Evolutionary conservation across 805 yeast genomes (phyloP).

Genomic region (Yarrowia deformans): DNA sequence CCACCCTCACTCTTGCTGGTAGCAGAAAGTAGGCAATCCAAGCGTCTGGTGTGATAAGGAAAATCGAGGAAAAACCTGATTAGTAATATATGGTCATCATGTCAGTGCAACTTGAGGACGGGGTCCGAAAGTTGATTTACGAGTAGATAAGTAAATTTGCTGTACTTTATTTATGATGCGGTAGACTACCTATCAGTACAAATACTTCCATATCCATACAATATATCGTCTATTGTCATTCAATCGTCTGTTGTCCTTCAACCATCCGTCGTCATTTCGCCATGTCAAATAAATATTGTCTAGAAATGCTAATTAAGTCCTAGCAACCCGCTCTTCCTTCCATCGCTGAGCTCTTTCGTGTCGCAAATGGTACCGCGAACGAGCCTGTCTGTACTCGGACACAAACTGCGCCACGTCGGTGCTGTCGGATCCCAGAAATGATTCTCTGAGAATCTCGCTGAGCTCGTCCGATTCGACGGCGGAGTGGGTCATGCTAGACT

Average conservation of each 20-base stretch:
- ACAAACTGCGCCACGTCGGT: conserved; percentile 54
- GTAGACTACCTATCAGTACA: too few relatives aligned
- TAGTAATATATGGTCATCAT: neutral
- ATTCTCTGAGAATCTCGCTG: conserved; percentile 50
- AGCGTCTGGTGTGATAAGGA: too few relatives aligned
- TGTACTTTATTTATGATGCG: too few relatives aligned
- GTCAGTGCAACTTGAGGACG: too few relatives aligned
- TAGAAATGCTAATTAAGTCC: neutral
- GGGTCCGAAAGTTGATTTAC: too few relatives aligned
- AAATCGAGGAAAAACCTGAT: conserved; percentile 10
- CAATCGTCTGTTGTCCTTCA: too few relatives aligned
- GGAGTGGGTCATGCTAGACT: conserved; percentile 47
- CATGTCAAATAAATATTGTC: neutral
- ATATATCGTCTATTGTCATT: too few relatives aligned
- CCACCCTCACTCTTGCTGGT: conserved; percentile 42
- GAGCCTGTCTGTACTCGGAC: conserved; percentile 52
- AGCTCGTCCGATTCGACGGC: conserved; percentile 50
- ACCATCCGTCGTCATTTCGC: too few relatives aligned
- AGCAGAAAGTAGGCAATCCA: conserved; percentile 5
- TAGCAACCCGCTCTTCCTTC: conserved; percentile 53
- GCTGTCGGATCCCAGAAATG: conserved; percentile 48
- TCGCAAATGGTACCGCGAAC: conserved; percentile 56
- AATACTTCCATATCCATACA: too few relatives aligned
- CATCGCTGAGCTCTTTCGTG: conserved; percentile 59
- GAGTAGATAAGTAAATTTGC: too few relatives aligned